These are phyloP conservation scores for Coccomyxa subellipsoidea DNA, from an alignment of 163 green algal species.

Conservation along the genomic window DNA sequence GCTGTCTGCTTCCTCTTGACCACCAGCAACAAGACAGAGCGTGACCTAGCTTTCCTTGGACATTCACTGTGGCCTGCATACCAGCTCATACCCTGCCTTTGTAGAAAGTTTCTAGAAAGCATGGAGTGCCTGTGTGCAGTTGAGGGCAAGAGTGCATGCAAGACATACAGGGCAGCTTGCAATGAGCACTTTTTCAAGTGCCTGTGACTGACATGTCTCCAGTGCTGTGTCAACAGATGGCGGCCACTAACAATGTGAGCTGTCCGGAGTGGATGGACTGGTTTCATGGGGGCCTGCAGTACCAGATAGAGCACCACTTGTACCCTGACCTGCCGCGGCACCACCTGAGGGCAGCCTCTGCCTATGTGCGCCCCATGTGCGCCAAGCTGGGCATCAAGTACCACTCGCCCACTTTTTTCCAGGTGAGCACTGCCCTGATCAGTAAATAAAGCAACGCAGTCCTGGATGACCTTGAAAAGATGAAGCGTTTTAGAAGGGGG, in stretches of 20 bases:
- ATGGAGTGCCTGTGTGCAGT: too few relatives aligned
- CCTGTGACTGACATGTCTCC: not conserved
- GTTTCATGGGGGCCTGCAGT: constrained; percentile 66
- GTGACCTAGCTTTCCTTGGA: too few relatives aligned
- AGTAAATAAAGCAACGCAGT: not conserved
- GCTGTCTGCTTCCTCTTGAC: too few relatives aligned
- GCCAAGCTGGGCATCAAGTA: constrained; percentile 44
- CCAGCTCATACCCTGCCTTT: too few relatives aligned
- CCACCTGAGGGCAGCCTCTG: constrained; percentile 45
- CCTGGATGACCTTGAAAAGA: not conserved
- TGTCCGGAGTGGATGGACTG: constrained; percentile 60
- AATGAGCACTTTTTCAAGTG: not conserved
- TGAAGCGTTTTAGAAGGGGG: not conserved
- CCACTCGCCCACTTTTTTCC: constrained; percentile 34
- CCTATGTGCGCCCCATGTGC: constrained; percentile 33
- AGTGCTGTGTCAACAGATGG: constrained; percentile 22
- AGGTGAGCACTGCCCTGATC: constrained; percentile 5
- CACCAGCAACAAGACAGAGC: too few relatives aligned
- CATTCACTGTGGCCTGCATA: too few relatives aligned
- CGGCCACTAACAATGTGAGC: constrained; percentile 51
- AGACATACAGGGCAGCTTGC: not conserved
- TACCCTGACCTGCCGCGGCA: constrained; percentile 55
- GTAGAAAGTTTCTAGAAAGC: too few relatives aligned
- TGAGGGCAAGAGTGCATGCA: too few relatives aligned
- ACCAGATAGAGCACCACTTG: constrained; percentile 69